These are phyloP conservation scores for Glycyrrhiza uralensis DNA, from an alignment of 306 rosid genomes.

Conservation along the genomic window DNA sequence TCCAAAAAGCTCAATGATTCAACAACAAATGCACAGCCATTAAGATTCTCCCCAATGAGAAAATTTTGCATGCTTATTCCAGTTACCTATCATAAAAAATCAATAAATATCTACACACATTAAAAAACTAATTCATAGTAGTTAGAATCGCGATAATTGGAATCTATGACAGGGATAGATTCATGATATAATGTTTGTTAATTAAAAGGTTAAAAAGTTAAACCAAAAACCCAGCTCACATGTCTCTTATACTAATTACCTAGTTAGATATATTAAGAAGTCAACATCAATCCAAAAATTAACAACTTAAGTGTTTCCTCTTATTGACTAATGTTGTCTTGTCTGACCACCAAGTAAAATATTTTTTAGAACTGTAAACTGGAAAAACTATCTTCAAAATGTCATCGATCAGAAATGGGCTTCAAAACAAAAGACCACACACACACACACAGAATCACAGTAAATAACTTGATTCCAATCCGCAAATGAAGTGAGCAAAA, in stretches of 20 bases:
- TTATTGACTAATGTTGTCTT: no score
- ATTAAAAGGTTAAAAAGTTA: not conserved
- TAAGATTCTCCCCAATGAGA: conserved; percentile 73
- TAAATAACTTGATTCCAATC: no score
- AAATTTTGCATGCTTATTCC: conserved; percentile 90
- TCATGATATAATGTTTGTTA: not conserved
- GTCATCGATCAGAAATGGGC: no score
- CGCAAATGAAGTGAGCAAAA: no score
- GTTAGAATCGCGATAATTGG: not conserved
- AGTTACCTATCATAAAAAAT: conserved; percentile 61
- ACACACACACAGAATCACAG: no score
- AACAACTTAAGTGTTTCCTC: no score
- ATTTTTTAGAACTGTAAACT: not conserved
- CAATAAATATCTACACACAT: not conserved
- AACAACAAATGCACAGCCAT: conserved; percentile 97
- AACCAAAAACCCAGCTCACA: not conserved
- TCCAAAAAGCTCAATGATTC: conserved; percentile 96
- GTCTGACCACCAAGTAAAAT: no score
- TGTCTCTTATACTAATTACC: no score
- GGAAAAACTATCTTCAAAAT: no score
- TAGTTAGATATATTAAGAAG: no score
- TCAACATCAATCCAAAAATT: no score
- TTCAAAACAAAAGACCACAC: no score
- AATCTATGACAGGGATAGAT: not conserved
- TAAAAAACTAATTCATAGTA: not conserved